A percentile compares a stretch with the other conserved stretches of the same genome.
Conservation (phyloP, 352 stramenopile genomes). For the Globisporangium splendens region DNA sequence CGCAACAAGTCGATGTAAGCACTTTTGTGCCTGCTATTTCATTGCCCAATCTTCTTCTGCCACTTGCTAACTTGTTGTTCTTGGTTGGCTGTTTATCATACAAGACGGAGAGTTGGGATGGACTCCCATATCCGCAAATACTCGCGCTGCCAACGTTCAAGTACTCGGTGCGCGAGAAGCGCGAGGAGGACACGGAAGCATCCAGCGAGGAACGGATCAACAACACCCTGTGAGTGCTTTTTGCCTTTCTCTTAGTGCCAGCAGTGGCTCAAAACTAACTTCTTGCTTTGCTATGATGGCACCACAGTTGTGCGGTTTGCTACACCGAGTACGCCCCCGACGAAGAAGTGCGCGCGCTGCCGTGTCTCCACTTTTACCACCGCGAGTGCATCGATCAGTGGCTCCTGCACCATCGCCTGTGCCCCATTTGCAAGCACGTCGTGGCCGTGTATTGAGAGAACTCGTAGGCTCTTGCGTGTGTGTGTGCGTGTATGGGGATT, state of each 20-base stretch:
- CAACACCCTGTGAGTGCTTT: constrained; percentile 45
- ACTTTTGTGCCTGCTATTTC: neutral
- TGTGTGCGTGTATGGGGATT: too few species aligned
- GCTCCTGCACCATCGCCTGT: constrained; percentile 82
- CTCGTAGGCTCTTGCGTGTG: too few species aligned
- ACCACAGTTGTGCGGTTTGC: constrained; percentile 66
- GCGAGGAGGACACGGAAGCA: constrained; percentile 14
- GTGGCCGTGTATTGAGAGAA: constrained; percentile 61
- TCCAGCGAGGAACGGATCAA: constrained; percentile 36
- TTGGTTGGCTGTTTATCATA: neutral
- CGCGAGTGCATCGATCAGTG: constrained; percentile 89
- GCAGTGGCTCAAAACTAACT: neutral
- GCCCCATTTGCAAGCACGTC: constrained; percentile 85
- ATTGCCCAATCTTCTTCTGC: neutral
- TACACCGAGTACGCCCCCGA: constrained; percentile 73
- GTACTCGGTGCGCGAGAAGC: constrained; percentile 47
- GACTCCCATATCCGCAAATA: constrained; percentile 81
- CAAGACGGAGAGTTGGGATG: constrained; percentile 67
- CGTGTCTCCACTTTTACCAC: constrained; percentile 89
- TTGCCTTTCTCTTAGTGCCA: neutral
- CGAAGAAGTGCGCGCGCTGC: constrained; percentile 76
- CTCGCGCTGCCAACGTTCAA: constrained; percentile 76
- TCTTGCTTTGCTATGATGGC: neutral
- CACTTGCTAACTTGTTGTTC: too few species aligned
- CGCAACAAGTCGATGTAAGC: constrained; percentile 64